phyloP scores from a whole-genome alignment of 768 basidiomycete species.

The Lactarius evosmus region DNA sequence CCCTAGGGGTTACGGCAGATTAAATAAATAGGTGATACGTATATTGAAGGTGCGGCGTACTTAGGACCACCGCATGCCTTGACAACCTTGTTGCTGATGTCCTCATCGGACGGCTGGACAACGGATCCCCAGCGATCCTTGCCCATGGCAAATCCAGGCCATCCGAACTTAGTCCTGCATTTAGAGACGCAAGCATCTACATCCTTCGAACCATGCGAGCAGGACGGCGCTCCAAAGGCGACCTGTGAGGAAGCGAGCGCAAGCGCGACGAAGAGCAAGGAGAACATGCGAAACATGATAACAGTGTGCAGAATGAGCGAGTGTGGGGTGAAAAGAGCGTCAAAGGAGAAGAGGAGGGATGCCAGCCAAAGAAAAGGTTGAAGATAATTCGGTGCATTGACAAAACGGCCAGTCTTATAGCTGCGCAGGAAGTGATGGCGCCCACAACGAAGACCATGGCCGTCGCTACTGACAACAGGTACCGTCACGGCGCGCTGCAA shows the following conservation, averaged over 20 bases:
- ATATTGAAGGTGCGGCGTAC: not conserved
- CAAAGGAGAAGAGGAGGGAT: conserved; percentile 16
- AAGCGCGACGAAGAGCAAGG: conserved; percentile 30
- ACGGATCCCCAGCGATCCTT: conserved; percentile 56
- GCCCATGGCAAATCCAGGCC: conserved; percentile 46
- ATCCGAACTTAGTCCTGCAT: conserved; percentile 28
- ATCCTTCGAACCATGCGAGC: not conserved
- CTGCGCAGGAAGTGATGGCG: not conserved
- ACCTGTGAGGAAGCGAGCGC: conserved; percentile 20
- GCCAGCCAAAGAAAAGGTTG: conserved; percentile 25
- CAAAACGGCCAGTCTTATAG: not conserved
- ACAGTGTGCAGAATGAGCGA: conserved; percentile 25
- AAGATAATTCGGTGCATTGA: not conserved
- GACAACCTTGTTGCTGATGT: conserved; percentile 39
- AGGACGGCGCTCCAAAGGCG: conserved; percentile 20
- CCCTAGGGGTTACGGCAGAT: not conserved
- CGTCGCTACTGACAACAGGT: conserved; percentile 1
- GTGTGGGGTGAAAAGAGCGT: conserved; percentile 26
- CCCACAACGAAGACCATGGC: not conserved
- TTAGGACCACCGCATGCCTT: conserved; percentile 43
- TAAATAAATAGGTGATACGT: not conserved
- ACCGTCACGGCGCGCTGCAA: not conserved
- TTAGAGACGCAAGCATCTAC: conserved; percentile 17
- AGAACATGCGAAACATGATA: conserved; percentile 31
- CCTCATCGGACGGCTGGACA: conserved; percentile 39